Evolutionary conservation across 2,329 filamentous ascomycete genomes (phyloP), one percentile per base, ranked within the genome.

Genomic region (Fusarium globosum): DNA sequence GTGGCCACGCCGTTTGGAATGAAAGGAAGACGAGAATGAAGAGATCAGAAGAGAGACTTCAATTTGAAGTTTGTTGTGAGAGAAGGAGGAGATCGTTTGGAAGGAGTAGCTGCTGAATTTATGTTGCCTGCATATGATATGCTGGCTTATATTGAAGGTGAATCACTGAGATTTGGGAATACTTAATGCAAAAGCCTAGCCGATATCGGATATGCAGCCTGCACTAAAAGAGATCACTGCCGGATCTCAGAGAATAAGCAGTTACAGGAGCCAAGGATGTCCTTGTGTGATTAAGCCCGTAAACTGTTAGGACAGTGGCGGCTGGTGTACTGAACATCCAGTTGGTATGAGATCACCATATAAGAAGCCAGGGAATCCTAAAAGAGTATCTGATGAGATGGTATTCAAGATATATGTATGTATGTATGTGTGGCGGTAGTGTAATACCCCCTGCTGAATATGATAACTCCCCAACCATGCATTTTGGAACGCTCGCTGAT

Each of bases 321-420:
- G 4, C 9, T 14, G 16, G 28, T 23, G 12, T 20, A 6, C 30
- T 51, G 8, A 23, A 10, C 12, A 51, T 51, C 12, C 5, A 23
- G 4, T 6, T 23, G 2, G 7, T 20, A 35, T 11, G 8, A 0
- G 7, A 0, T 20, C 15, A 14, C 21, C 1, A 0, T 35, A 2
- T 2, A 12, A 23, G 12, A 23, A n/a, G 21, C 16, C 15, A 35
- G 0, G 4, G 10, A 2, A 5, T 30, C 2, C 2, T 10, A 4
- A 49, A 23, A 7, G 10, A 33, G 15, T 7, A 33, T 33, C 16
- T 23, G 11, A 4, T 5, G 15, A 10, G 15, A 33, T 0, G 28
- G 15, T 1, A 14, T 14, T 33, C 21, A 23, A 23, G 11, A 6
- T 18, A 1, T 18, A 0, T 51, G 23, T 11, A 23, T 51, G 12